These are phyloP conservation scores for Apiotrichum siamense DNA, from an alignment of 1,284 basidiomycete genomes.

Conservation along the genomic window DNA sequence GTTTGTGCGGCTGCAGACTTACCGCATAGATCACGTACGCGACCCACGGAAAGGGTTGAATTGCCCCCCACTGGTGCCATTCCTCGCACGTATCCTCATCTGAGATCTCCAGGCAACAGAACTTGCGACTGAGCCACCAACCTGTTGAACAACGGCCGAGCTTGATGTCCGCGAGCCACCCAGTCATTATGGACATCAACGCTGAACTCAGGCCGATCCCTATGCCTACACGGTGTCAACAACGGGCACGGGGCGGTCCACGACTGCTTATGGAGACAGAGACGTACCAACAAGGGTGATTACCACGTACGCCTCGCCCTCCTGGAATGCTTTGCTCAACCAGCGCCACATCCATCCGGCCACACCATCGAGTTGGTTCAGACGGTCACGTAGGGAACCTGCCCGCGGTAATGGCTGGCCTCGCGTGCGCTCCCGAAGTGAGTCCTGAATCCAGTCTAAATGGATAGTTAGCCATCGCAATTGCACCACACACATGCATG, in stretches of 20 bases:
- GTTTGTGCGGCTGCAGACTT: constrained; percentile 45
- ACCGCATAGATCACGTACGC: constrained; percentile 87
- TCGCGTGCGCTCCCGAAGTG: constrained; percentile 70
- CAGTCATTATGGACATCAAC: constrained; percentile 90
- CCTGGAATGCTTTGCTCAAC: constrained; percentile 52
- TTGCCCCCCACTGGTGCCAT: constrained; percentile 86
- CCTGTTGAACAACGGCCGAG: constrained; percentile 93
- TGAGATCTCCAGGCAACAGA: constrained; percentile 79
- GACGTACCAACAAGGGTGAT: constrained; percentile 79
- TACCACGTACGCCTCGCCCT: constrained; percentile 65
- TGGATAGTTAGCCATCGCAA: neutral
- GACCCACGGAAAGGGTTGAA: constrained; percentile 68
- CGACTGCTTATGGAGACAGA: too few relatives aligned
- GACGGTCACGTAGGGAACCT: constrained; percentile 25
- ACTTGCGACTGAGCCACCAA: constrained; percentile 98
- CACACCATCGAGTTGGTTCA: constrained; percentile 37
- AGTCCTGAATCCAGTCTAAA: constrained; percentile 90
- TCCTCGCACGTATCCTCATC: constrained; percentile 80
- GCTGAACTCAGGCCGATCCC: constrained; percentile 91
- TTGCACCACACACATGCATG: too few relatives aligned
- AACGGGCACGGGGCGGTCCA: neutral
- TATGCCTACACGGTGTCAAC: constrained; percentile 59
- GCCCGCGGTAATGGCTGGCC: constrained; percentile 20
- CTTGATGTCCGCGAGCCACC: constrained; percentile 96
- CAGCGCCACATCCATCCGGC: constrained; percentile 60